Base-by-base conservation (phyloP, 2,329 filamentous ascomycete genomes). In the Furcasterigmium furcatum region DNA sequence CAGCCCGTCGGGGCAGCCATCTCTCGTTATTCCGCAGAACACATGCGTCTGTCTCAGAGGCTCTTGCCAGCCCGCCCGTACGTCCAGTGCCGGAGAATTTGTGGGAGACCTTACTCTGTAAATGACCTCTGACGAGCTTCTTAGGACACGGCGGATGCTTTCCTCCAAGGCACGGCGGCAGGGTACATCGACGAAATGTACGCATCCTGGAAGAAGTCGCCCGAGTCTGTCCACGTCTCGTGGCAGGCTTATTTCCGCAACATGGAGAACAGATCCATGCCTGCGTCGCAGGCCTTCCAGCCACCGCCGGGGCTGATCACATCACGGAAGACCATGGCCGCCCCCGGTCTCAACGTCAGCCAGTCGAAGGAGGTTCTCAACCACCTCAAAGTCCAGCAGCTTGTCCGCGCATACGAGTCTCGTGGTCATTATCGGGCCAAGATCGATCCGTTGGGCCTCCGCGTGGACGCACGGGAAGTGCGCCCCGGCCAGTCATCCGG, bases 181-280 rank as follows among this genome's bases (percentile, higher is more conserved):
- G 95, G 95, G 74, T 99, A 99, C 73, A 89, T 97, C 65, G 94
- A 99, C 69, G 94, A 96, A 76, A 97, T 99, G 94, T 97, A 97
- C 71, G 76, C 96, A 74, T 84, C 91, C 65, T 99, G 94, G 94
- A 96, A 91, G 72, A 77, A 87, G 52, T 89, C 97, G 59, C 91
- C 94, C 41, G 79, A 84, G 58, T 95, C 88, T 62, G 94, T 99
- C 48, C 94, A 99, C 72, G 79, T 95, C 58, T 97, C 94, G 65
- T 99, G 94, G 94, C 92, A 95, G 73, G 85, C 94, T 63, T 99
- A 99, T 80, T 99, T 99, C 80, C 88, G 85, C 74, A 99, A 99
- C 74, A 96, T 97, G 88, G 94, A 99, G 76, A 87, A 84, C 56
- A 94, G 92, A 65, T 88, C 94, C 61, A 96, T 97, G 88, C 92